Evolutionary conservation across 2,329 filamentous ascomycete species (phyloP).

Genomic region (Phyllosticta paracitricarpa): DNA sequence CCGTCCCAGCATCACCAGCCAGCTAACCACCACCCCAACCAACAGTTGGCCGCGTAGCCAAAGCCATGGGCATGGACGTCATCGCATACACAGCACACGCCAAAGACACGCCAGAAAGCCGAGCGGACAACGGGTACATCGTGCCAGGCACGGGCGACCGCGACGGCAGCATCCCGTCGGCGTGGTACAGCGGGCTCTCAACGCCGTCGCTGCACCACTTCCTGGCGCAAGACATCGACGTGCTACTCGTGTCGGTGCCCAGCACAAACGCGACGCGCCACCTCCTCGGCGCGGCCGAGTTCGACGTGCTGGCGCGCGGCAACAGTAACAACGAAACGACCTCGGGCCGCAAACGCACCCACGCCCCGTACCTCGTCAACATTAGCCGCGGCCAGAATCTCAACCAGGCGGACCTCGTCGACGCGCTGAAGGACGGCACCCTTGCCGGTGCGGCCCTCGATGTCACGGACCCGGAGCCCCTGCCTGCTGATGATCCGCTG

Average conservation of each 20-base stretch:
- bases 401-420: slow-evolving; percentile 52
- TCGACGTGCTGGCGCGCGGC: slow-evolving; percentile 41
- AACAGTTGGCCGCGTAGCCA: slow-evolving; percentile 46
- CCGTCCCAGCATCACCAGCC: too few species aligned
- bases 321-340: slow-evolving; percentile 11
- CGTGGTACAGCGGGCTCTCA: slow-evolving; percentile 48
- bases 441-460: slow-evolving; percentile 63
- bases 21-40: neutral
- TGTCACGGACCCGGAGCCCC: slow-evolving; percentile 69
- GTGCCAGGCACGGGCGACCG: slow-evolving; percentile 56
- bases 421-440: slow-evolving; percentile 46
- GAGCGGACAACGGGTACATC: slow-evolving; percentile 54
- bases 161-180: slow-evolving; percentile 44
- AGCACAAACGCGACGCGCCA: slow-evolving; percentile 46
- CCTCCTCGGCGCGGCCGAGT: slow-evolving; percentile 46
- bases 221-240: slow-evolving; percentile 45
- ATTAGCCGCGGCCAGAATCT: slow-evolving; percentile 58
- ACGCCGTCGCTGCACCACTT: slow-evolving; percentile 45
- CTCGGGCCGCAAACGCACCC: slow-evolving; percentile 11
- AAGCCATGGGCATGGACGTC: slow-evolving; percentile 60
- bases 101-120: slow-evolving; percentile 55
- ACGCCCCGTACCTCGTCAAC: slow-evolving; percentile 55
- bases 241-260: slow-evolving; percentile 47
- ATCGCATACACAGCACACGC: slow-evolving; percentile 66
- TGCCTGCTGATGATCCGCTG: slow-evolving; percentile 56